phyloP scores from a whole-genome alignment of 331 rosid genomes.

The Rosa hybrid region DNA sequence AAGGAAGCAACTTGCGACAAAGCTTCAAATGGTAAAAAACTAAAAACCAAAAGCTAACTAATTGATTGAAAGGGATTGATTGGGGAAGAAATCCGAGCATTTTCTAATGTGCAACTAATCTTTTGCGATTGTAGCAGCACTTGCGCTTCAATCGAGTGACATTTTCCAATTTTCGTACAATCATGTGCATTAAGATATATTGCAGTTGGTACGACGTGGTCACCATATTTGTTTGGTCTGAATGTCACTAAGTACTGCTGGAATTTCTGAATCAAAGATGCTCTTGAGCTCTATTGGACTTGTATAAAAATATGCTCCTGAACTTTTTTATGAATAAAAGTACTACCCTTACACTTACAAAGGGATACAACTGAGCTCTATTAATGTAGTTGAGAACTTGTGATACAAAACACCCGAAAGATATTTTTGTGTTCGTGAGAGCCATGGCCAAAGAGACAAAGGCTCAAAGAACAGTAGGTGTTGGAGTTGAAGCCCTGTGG shows the following conservation, averaged over 20 bases:
- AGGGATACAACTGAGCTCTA: neutral
- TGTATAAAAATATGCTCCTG: neutral
- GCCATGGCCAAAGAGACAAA: neutral
- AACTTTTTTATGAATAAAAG: neutral
- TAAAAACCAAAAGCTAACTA: neutral
- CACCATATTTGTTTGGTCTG: neutral
- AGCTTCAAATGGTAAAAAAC: neutral
- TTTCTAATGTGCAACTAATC: neutral
- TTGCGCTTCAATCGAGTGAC: neutral
- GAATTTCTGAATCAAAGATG: neutral
- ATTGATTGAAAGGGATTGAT: neutral
- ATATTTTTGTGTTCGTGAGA: neutral
- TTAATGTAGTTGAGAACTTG: neutral
- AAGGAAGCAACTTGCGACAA: neutral
- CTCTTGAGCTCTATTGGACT: neutral
- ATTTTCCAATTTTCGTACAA: neutral
- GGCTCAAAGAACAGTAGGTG: neutral
- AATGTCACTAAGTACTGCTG: neutral
- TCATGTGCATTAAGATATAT: neutral
- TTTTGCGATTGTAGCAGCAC: neutral
- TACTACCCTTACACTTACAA: neutral
- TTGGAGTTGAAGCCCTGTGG: slow-evolving; percentile 1
- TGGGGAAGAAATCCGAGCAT: neutral
- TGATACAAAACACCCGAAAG: neutral
- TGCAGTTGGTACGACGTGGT: neutral